Evolutionary conservation across 2,329 filamentous ascomycete genomes (phyloP).

Genomic region (Macrophomina phaseolina): DNA sequence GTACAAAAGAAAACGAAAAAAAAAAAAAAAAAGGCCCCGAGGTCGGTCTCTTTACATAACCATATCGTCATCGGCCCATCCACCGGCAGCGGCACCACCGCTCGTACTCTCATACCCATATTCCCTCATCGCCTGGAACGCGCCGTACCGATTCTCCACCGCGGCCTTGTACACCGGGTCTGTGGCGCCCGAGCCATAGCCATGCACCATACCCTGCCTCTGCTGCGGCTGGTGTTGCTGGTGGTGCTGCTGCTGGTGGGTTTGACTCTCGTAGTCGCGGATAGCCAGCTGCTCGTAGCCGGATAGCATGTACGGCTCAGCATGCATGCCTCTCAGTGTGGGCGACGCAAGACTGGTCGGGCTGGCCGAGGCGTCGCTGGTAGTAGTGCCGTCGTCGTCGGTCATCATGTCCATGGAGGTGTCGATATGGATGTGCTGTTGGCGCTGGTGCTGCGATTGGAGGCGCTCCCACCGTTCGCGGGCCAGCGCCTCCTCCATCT

Average conservation of each 20-base stretch:
- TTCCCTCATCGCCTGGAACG: constrained; percentile 61
- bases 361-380: constrained; percentile 1
- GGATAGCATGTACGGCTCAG: constrained; percentile 83
- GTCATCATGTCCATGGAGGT: constrained; percentile 24
- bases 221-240: neutral
- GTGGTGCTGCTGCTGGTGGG: neutral
- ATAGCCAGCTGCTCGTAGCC: constrained; percentile 76
- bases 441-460: constrained; percentile 3
- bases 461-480: constrained; percentile 64
- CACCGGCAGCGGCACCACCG: constrained; percentile 30
- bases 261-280: constrained; percentile 62
- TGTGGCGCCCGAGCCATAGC: constrained; percentile 53
- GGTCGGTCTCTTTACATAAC: constrained; percentile 39
- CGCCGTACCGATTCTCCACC: constrained; percentile 74
- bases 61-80: constrained; percentile 45
- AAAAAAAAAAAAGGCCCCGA: neutral
- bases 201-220: constrained; percentile 36
- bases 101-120: constrained; percentile 47
- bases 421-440: neutral
- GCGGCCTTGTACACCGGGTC: constrained; percentile 71
- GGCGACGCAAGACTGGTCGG: constrained; percentile 8
- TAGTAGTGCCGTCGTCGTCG: constrained; percentile 24
- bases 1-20: neutral
- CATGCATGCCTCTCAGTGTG: constrained; percentile 40
- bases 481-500: constrained; percentile 61